These are phyloP conservation scores for Camellia oleifera DNA, from an alignment of 179 eudicot genomes.

Conservation along the genomic window DNA sequence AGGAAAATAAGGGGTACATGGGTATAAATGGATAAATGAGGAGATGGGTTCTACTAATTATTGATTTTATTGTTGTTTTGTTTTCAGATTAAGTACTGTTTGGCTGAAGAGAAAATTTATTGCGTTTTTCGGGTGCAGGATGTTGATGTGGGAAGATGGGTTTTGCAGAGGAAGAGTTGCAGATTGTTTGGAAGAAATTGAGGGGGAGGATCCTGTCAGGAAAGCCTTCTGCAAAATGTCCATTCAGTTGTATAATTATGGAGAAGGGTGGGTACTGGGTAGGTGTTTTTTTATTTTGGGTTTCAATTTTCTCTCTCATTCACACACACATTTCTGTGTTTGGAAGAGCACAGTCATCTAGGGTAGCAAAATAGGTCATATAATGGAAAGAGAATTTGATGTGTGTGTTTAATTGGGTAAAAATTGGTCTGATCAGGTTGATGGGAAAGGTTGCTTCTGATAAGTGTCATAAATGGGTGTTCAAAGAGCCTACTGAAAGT, in stretches of 20 bases:
- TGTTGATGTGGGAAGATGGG: slow-evolving; percentile 99
- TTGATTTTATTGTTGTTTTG: neutral
- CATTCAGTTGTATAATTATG: slow-evolving; percentile 95
- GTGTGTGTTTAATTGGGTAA: neutral
- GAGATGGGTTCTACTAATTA: slow-evolving; percentile 1
- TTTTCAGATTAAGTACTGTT: neutral
- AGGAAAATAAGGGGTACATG: neutral
- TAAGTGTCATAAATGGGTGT: slow-evolving; percentile 99
- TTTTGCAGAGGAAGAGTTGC: slow-evolving; percentile 88
- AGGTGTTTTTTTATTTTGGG: slow-evolving; percentile 49
- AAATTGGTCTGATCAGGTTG: slow-evolving; percentile 53
- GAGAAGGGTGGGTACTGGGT: slow-evolving; percentile 99
- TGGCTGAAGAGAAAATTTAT: neutral
- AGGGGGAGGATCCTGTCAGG: slow-evolving; percentile 83
- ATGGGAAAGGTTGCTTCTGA: slow-evolving; percentile 99
- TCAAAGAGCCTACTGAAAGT: slow-evolving; percentile 95
- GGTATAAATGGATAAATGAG: neutral
- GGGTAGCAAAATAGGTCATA: neutral
- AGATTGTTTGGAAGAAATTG: slow-evolving; percentile 78
- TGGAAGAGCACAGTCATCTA: no score
- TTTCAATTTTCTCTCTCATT: neutral
- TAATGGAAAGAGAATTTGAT: neutral
- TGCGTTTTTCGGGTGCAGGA: slow-evolving; percentile 49
- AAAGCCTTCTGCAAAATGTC: slow-evolving; percentile 99
- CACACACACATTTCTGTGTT: neutral